A percentile compares a stretch with the other conserved stretches of the same genome.
phyloP scores from a whole-genome alignment of 2,329 filamentous ascomycete species.

The Phaeosphaeriaceae sp. region DNA sequence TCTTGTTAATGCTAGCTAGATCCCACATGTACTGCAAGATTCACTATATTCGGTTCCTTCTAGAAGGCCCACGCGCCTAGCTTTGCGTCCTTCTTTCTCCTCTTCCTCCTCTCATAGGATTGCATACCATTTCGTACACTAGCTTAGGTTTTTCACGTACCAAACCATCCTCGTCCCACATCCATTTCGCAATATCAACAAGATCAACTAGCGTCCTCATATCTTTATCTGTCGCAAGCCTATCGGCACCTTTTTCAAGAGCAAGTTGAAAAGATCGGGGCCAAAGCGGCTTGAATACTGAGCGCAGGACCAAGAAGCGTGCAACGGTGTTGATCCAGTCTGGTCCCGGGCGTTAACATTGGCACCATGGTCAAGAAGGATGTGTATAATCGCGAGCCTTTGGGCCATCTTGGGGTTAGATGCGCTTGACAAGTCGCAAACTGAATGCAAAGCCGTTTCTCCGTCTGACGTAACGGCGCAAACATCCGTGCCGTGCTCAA shows the following conservation, averaged over 20 bases:
- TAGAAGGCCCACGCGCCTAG: too few species aligned
- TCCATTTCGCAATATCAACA: not conserved
- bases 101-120: too few species aligned
- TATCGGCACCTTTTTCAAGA: not conserved
- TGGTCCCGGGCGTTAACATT: conserved; percentile 2
- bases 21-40: too few species aligned
- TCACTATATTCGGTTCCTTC: too few species aligned
- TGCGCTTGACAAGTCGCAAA: not conserved
- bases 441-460: not conserved
- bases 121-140: too few species aligned
- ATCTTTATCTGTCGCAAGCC: not conserved
- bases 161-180: not conserved
- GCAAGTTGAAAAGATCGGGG: not conserved
- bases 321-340: not conserved
- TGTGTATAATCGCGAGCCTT: not conserved
- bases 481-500: not conserved
- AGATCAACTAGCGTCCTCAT: not conserved
- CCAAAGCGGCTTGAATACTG: not conserved
- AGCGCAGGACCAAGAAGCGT: not conserved
- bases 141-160: not conserved
- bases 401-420: not conserved
- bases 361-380: conserved; percentile 3
- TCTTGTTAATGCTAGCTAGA: too few species aligned
- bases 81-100: too few species aligned
- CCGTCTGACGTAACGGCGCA: not conserved